Base-by-base conservation (phyloP, 2,329 filamentous ascomycete genomes). In the Chaetomiaceae sp. region DNA sequence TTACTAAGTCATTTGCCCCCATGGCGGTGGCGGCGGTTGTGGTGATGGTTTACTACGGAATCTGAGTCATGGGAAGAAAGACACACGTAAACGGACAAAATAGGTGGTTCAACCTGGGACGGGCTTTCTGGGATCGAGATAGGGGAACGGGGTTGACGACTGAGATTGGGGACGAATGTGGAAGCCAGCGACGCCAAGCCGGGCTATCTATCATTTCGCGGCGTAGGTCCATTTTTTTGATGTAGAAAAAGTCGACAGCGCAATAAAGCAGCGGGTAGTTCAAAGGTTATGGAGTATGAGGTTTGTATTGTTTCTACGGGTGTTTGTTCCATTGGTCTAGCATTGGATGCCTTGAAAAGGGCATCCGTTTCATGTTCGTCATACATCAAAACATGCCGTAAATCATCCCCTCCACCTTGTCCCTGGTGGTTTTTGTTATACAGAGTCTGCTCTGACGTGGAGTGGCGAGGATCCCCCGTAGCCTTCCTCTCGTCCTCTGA, bases 1-100 rank as follows among this genome's bases (percentile, higher is more conserved):
- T 63, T 99, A 99, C 77, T 99, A 80, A 16, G n/a, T 9, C 7
- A 4, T 2, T 3, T 16, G 14, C 6, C 7, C 4, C n/a, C n/a
- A n/a, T n/a, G n/a, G n/a, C n/a, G n/a, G n/a, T n/a, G n/a, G n/a
- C n/a, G n/a, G 20, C 14, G n/a, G 6, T 11, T 10, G 14, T 7
- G 23, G 29, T 14, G 23, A 20, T 1, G 18, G 29, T 4, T 23
- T 14, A 21, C 27, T 33, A 30, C 18, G 16, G 16, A 21, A 23
- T 23, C 29, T 32, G 14, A 36, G 27, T 18, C 33, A 47, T 41
- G n/a, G 21, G 8, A 33, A 29, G 33, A n/a, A 38, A 32, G 23
- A 37, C 30, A 25, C 2, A 27, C n/a, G 29, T 30, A 37, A 30
- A 36, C 11, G 32, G 32, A 18, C 33, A 25, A 41, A 40, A 4